phyloP scores from a whole-genome alignment of 1,284 basidiomycete genomes.

The Termitomyces sp. region DNA sequence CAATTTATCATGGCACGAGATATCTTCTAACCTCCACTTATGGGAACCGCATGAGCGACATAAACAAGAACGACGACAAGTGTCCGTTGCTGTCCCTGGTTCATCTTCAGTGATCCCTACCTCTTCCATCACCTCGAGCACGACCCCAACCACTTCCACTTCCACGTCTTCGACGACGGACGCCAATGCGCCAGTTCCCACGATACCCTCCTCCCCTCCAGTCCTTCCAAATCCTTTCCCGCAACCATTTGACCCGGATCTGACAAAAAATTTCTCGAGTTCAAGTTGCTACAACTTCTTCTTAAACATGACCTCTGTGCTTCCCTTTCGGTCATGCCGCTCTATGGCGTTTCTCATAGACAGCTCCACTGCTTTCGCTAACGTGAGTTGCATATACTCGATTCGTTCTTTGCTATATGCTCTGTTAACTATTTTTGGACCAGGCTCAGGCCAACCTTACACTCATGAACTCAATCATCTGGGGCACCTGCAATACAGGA shows the following conservation, averaged over 20 bases:
- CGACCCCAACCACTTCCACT: constrained; percentile 7
- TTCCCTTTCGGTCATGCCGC: constrained; percentile 63
- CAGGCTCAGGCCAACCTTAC: constrained; percentile 64
- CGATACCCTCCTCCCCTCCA: constrained; percentile 37
- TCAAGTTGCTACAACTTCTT: constrained; percentile 64
- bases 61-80: constrained; percentile 21
- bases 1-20: constrained; percentile 21
- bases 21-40: constrained; percentile 21
- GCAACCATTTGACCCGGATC: constrained; percentile 63
- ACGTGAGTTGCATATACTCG: constrained; percentile 31
- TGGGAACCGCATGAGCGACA: constrained; percentile 44
- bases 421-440: neutral
- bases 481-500: constrained; percentile 74
- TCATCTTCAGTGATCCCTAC: constrained; percentile 4
- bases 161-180: constrained; percentile 16
- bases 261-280: constrained; percentile 62
- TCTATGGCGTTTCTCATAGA: constrained; percentile 69
- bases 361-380: constrained; percentile 52
- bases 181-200: constrained; percentile 30
- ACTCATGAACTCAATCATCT: constrained; percentile 62
- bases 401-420: neutral
- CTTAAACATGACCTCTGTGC: constrained; percentile 59
- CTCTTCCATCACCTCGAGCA: constrained; percentile 3
- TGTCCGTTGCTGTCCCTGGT: constrained; percentile 7
- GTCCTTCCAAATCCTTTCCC: constrained; percentile 68